Conservation (phyloP, 2,329 filamentous ascomycete species). For the Phaeosphaeria sp. region DNA sequence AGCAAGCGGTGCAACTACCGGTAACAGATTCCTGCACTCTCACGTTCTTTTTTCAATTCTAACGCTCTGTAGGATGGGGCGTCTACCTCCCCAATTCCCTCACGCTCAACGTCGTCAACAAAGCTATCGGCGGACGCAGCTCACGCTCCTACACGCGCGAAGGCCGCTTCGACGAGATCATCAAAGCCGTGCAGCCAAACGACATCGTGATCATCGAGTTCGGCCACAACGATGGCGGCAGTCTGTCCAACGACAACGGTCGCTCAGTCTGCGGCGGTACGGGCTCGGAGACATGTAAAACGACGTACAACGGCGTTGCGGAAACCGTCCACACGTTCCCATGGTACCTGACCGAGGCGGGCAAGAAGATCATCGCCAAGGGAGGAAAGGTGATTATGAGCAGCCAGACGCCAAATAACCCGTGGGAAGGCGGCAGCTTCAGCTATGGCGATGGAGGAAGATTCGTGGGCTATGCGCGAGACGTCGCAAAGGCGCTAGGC, state of each 20-base stretch:
- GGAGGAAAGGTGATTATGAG: slow-evolving; percentile 66
- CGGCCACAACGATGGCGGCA: slow-evolving; percentile 74
- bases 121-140: slow-evolving; percentile 69
- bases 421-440: slow-evolving; percentile 65
- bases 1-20: slow-evolving; percentile 53
- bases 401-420: slow-evolving; percentile 67
- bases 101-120: slow-evolving; percentile 63
- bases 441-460: slow-evolving; percentile 53
- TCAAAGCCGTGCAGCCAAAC: slow-evolving; percentile 58
- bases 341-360: slow-evolving; percentile 65
- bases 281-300: slow-evolving; percentile 61
- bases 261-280: slow-evolving; percentile 65
- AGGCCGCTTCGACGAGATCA: slow-evolving; percentile 67
- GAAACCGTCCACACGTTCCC: slow-evolving; percentile 68
- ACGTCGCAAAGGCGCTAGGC: slow-evolving; percentile 54
- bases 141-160: slow-evolving; percentile 72
- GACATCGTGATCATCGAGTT: slow-evolving; percentile 76
- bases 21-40: slow-evolving; percentile 24
- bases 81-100: slow-evolving; percentile 63
- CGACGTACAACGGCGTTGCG: slow-evolving; percentile 57
- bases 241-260: slow-evolving; percentile 64
- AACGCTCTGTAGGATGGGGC: slow-evolving; percentile 63
- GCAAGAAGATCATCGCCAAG: slow-evolving; percentile 60
- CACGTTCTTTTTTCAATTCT: not conserved
- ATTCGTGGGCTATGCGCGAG: slow-evolving; percentile 63